These are phyloP conservation scores for Cystofilobasidium ferigula DNA, from an alignment of 768 basidiomycete genomes.

Conservation along the genomic window DNA sequence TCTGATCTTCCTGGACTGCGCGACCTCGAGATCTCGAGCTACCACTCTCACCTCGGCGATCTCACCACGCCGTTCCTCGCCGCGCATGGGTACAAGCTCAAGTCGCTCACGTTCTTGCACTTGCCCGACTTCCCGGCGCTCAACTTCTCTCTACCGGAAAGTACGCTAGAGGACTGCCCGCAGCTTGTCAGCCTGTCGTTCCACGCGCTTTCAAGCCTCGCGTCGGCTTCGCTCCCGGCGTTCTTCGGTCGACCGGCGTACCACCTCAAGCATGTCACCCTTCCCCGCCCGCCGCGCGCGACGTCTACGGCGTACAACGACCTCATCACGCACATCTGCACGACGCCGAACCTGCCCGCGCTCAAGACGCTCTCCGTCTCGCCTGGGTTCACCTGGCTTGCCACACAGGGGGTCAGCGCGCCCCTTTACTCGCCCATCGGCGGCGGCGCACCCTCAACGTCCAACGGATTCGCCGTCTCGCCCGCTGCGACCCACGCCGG, in stretches of 20 bases:
- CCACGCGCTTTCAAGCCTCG: constrained; percentile 24
- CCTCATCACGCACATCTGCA: background rate
- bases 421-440: background rate
- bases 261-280: constrained; percentile 29
- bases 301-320: constrained; percentile 5
- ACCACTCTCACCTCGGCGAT: constrained; percentile 26
- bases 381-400: background rate
- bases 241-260: constrained; percentile 23
- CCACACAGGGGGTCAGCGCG: background rate
- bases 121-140: constrained; percentile 31
- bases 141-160: constrained; percentile 26
- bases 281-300: constrained; percentile 20
- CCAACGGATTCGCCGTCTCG: constrained; percentile 32
- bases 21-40: constrained; percentile 30
- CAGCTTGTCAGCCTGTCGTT: constrained; percentile 29
- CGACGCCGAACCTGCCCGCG: constrained; percentile 11
- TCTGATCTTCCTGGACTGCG: constrained; percentile 31
- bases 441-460: constrained; percentile 28
- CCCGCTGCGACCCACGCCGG: constrained; percentile 33
- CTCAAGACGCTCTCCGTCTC: background rate
- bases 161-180: constrained; percentile 30
- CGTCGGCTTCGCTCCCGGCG: constrained; percentile 23
- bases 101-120: constrained; percentile 32
- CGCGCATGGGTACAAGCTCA: constrained; percentile 31
- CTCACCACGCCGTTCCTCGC: constrained; percentile 29